Percentiles rank a stretch among this genome's conserved stretches.
Evolutionary conservation across 2,329 filamentous ascomycete species (phyloP).

Genomic region (Eutypella sp.): DNA sequence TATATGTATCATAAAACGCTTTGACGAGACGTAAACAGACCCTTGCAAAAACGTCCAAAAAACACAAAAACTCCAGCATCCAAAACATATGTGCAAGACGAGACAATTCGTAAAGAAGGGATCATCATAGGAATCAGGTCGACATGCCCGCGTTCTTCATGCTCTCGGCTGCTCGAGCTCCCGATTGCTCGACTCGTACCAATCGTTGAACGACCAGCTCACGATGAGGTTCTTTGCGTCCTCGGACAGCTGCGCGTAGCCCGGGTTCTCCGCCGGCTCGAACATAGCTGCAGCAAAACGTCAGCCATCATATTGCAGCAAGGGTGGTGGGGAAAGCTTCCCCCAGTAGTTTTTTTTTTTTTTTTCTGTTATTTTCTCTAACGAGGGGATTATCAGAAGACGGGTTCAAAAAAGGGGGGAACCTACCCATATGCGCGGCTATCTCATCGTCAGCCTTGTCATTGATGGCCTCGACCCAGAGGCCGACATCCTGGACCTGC

Average conservation of each 20-base stretch:
- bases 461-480: slow-evolving; percentile 72
- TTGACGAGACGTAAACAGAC: too few species aligned
- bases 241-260: slow-evolving; percentile 62
- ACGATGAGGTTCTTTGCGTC: slow-evolving; percentile 61
- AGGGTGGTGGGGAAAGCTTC: too few species aligned
- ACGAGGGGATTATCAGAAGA: too few species aligned
- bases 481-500: slow-evolving; percentile 32
- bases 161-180: too few species aligned
- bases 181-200: slow-evolving; percentile 54
- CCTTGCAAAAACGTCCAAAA: too few species aligned
- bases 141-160: slow-evolving; percentile 14
- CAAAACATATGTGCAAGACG: too few species aligned
- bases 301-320: slow-evolving; percentile 58
- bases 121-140: background rate
- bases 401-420: too few species aligned
- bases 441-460: slow-evolving; percentile 75
- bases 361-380: too few species aligned
- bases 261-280: slow-evolving; percentile 64
- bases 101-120: background rate
- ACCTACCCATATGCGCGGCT: slow-evolving; percentile 68
- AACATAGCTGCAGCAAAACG: slow-evolving; percentile 57
- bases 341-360: too few species aligned
- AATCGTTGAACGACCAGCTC: slow-evolving; percentile 59
- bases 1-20: too few species aligned
- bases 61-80: too few species aligned